Conservation (phyloP, 2,329 filamentous ascomycete genomes). For the Trichoderma atroviride region DNA sequence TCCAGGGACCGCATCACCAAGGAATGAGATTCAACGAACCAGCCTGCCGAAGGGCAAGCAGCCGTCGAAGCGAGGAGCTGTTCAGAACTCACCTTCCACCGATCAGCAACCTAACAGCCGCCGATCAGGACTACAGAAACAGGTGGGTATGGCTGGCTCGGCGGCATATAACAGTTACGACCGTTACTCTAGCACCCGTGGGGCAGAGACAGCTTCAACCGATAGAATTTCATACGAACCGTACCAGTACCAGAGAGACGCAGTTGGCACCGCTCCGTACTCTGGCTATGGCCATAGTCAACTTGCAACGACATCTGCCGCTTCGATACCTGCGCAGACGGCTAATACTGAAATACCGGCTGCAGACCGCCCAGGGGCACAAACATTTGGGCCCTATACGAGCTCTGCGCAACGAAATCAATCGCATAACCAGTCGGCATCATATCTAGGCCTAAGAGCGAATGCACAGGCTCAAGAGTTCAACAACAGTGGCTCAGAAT, state of each 20-base stretch:
- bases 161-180: slow-evolving; percentile 32
- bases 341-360: slow-evolving; percentile 6
- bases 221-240: slow-evolving; percentile 39
- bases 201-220: slow-evolving; percentile 2
- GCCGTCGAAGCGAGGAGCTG: slow-evolving; percentile 37
- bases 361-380: slow-evolving; percentile 19
- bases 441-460: slow-evolving; percentile 8
- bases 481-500: background rate
- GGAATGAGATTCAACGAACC: slow-evolving; percentile 33
- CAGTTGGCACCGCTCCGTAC: slow-evolving; percentile 29
- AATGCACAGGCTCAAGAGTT: slow-evolving; percentile 4
- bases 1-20: slow-evolving; percentile 39
- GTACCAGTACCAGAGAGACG: slow-evolving; percentile 36
- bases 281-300: slow-evolving; percentile 36
- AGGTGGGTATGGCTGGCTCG: slow-evolving; percentile 1
- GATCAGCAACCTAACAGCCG: slow-evolving; percentile 3
- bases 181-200: slow-evolving; percentile 27
- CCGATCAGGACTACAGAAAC: background rate
- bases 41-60: slow-evolving; percentile 42
- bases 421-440: background rate
- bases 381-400: slow-evolving; percentile 17
- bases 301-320: slow-evolving; percentile 29
- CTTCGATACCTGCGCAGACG: slow-evolving; percentile 9
- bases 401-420: background rate
- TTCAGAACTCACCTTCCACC: slow-evolving; percentile 29